phyloP scores from a whole-genome alignment of 164 flowering plant genomes.

The Berberis thunbergii region DNA sequence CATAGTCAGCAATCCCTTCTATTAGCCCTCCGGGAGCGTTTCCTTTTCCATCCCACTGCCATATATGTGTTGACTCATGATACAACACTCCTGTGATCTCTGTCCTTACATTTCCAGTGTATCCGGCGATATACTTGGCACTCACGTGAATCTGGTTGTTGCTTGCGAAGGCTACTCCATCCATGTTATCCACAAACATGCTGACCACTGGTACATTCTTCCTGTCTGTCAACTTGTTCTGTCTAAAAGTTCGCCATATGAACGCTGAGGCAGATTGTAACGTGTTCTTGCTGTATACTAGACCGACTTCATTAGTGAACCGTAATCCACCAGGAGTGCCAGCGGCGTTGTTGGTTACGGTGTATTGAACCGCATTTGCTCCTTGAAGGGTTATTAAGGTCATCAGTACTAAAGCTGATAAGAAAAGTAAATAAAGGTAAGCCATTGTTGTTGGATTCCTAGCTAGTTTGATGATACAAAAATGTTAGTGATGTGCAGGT shows the following conservation, averaged over 20 bases:
- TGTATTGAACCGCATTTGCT: conserved; percentile 31
- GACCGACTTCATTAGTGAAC: conserved; percentile 39
- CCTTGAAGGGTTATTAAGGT: background rate
- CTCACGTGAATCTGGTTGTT: conserved; percentile 41
- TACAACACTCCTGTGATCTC: conserved; percentile 51
- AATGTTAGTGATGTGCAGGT: no score
- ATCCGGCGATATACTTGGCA: conserved; percentile 26
- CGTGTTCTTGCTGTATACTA: conserved; percentile 22
- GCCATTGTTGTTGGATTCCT: no score
- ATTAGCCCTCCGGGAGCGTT: conserved; percentile 42
- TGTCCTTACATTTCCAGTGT: conserved; percentile 35
- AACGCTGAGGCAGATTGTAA: conserved; percentile 35
- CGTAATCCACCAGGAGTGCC: conserved; percentile 38
- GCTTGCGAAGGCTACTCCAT: conserved; percentile 12
- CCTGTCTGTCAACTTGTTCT: conserved; percentile 25
- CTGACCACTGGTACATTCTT: conserved; percentile 26
- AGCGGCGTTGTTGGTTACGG: conserved; percentile 32
- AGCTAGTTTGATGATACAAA: no score
- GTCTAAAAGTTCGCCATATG: conserved; percentile 52
- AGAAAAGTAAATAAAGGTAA: no score
- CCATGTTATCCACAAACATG: conserved; percentile 24
- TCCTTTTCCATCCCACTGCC: conserved; percentile 62
- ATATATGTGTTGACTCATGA: conserved; percentile 53
- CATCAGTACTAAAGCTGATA: no score
- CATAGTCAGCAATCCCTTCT: conserved; percentile 67